Evolutionary conservation across 2,329 filamentous ascomycete genomes (phyloP).

Genomic region (Trichoderma semiorbis): DNA sequence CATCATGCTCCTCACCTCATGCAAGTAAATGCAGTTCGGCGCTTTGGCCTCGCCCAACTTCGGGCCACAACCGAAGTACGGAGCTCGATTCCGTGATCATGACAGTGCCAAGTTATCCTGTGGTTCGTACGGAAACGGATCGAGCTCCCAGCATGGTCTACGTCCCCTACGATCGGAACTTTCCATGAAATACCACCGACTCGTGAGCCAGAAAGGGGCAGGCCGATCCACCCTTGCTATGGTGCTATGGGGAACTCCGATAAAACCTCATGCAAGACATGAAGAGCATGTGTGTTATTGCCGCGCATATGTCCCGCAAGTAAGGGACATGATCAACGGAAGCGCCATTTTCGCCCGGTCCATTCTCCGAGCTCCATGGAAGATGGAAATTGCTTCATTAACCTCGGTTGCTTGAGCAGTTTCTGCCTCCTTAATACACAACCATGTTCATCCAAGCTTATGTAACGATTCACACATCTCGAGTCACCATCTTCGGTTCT

Average conservation of each 20-base stretch:
- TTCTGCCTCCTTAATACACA: neutral
- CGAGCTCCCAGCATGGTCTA: neutral
- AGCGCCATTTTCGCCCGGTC: neutral
- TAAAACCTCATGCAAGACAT: neutral
- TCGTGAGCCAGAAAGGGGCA: neutral
- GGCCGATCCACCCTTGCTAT: neutral
- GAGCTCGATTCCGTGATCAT: neutral
- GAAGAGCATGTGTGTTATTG: neutral
- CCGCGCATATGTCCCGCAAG: neutral
- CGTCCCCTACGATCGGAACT: neutral
- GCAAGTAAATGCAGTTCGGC: neutral
- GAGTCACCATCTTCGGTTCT: neutral
- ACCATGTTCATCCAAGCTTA: neutral
- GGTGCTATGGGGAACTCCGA: neutral
- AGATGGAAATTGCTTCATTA: neutral
- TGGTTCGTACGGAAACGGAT: neutral
- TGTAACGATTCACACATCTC: neutral
- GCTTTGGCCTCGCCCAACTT: neutral
- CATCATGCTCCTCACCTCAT: neutral
- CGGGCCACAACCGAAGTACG: neutral
- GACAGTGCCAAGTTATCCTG: neutral
- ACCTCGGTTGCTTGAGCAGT: neutral
- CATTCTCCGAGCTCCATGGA: neutral
- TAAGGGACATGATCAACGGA: neutral
- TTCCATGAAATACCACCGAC: neutral